Evolutionary conservation across 2,329 filamentous ascomycete species (phyloP), one percentile per base, ranked within the genome.

Genomic region (Clarireedia hainanense): DNA sequence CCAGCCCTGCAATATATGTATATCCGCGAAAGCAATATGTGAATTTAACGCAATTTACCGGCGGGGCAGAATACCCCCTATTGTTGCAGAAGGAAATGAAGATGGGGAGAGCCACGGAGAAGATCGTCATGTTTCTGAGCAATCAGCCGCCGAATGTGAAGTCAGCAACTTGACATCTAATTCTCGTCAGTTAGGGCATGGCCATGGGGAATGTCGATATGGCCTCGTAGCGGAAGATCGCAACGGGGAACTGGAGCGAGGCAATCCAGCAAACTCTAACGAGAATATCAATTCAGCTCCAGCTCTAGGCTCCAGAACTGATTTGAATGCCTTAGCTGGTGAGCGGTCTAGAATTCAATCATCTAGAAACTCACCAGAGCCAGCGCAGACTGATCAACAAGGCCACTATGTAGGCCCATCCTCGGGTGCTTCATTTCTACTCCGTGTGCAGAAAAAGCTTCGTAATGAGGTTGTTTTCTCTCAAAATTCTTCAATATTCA

Each of bases 1-100:
- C 20, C 64, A 70, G 34, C 74, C 73, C 2, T 76, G 74, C 54
- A 59, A 62, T 10, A 62, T 70, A 1, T 75, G 73, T 58, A 61
- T n/a, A 14, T 30, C 43, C 39, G 45, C 52, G 27, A 34, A 34
- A 5, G 47, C 39, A 17, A 49, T 20, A 14, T 80, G 78, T 65
- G 74, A 75, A 17, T 80, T 76, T 60, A 73, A 74, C 24, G 76
- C 77, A 20, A 70, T 72, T 0, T 80, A 80, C 60, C 75, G 72
- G 17, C 68, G 77, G 58, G 75, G 75, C 4, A 68, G 75, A 59
- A 57, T 74, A 36, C 74, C 75, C 6, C 69, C 71, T 30, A 67
- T 76, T 7, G 20, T 51, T 26, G 23, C 17, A 6, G 23, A 48
- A 15, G 40, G 48, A 30, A 23, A 45, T 14, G 20, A 46, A 5